A percentile compares a stretch with the other conserved stretches of the same genome.
These are phyloP conservation scores for Polyporus tsugae DNA, from an alignment of 1,284 basidiomycete genomes.

Conservation along the genomic window DNA sequence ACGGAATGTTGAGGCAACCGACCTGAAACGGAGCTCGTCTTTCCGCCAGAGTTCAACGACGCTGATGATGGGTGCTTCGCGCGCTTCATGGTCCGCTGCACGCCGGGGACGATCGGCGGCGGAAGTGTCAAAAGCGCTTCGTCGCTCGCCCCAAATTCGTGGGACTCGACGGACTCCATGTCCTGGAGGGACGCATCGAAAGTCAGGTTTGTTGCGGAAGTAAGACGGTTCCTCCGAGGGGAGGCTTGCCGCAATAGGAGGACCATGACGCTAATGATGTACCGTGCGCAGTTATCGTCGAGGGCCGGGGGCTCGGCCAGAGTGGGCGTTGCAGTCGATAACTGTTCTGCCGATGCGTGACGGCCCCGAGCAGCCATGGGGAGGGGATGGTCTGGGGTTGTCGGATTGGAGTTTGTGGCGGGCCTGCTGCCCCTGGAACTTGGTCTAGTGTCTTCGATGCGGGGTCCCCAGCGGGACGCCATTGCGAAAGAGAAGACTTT, in stretches of 20 bases:
- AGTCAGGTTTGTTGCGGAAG: constrained; percentile 68
- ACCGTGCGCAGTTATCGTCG: constrained; percentile 88
- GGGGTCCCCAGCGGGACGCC: constrained; percentile 77
- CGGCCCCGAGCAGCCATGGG: constrained; percentile 41
- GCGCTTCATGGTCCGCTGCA: constrained; percentile 34
- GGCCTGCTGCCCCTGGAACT: constrained; percentile 52
- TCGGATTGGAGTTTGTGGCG: constrained; percentile 42
- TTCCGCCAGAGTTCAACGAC: constrained; percentile 52
- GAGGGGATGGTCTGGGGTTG: constrained; percentile 43
- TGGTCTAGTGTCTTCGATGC: constrained; percentile 48
- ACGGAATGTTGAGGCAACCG: constrained; percentile 51
- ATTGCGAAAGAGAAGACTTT: constrained; percentile 85
- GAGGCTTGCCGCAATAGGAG: constrained; percentile 82
- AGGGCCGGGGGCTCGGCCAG: constrained; percentile 81
- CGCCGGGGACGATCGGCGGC: constrained; percentile 28
- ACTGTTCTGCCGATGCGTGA: constrained; percentile 50
- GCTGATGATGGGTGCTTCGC: constrained; percentile 48
- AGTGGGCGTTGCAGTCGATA: constrained; percentile 40
- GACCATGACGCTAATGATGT: constrained; percentile 85
- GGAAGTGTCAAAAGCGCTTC: constrained; percentile 22
- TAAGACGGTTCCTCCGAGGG: constrained; percentile 62
- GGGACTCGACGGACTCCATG: constrained; percentile 65
- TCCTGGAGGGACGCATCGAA: constrained; percentile 77
- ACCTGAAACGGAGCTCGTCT: constrained; percentile 47
- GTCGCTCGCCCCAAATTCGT: constrained; percentile 38